Conservation (phyloP, 345 rosid genomes). For the Lepidium africanum region DNA sequence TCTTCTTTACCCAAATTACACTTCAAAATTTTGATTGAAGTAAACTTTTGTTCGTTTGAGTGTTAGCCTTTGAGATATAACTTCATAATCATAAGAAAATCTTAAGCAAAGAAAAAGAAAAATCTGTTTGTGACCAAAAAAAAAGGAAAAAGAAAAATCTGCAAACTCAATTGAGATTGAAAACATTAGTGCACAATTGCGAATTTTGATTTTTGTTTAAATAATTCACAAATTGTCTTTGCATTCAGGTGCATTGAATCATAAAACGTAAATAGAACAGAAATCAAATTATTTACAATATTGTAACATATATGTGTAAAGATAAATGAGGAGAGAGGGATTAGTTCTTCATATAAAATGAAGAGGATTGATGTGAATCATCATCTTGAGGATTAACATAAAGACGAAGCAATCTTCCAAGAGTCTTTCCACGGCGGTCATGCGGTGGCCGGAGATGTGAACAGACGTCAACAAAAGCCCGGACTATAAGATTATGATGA, state of each 20-base stretch:
- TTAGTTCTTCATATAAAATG: neutral
- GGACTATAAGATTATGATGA: slow-evolving; percentile 25
- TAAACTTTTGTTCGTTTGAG: neutral
- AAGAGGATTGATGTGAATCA: neutral
- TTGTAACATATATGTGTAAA: neutral
- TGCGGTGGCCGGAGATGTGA: slow-evolving; percentile 24
- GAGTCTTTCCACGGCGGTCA: slow-evolving; percentile 27
- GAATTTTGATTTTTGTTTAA: neutral
- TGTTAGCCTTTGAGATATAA: neutral
- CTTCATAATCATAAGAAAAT: neutral
- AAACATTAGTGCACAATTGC: neutral
- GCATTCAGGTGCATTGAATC: neutral
- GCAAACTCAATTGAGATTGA: neutral
- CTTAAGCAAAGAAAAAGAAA: neutral
- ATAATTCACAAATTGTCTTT: neutral
- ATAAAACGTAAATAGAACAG: neutral
- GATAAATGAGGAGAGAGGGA: neutral
- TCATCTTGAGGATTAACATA: slow-evolving; percentile 15
- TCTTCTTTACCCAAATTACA: neutral
- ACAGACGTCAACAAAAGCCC: slow-evolving; percentile 26
- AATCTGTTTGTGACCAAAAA: too few species aligned
- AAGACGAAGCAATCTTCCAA: slow-evolving; percentile 22
- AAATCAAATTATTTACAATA: neutral
- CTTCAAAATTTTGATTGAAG: neutral
- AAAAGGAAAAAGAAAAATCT: too few species aligned